Evolutionary conservation across 257 asterid species (phyloP).

Genomic region (Handroanthus guayacan): DNA sequence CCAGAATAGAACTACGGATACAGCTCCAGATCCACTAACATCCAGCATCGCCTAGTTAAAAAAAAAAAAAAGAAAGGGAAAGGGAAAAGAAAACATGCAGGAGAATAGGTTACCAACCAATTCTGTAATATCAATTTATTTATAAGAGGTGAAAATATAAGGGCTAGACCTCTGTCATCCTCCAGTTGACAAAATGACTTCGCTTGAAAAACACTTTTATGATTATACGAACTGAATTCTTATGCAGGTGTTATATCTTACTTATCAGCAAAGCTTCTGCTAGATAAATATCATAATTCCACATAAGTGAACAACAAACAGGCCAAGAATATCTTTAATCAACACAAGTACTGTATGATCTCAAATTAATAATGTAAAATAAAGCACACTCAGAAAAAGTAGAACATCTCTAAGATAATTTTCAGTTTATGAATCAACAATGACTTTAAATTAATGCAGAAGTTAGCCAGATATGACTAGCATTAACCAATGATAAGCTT

Average conservation of each 20-base stretch:
- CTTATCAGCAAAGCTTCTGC: not conserved
- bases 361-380: not conserved
- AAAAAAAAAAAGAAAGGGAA: not conserved
- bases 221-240: not conserved
- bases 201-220: not conserved
- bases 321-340: not conserved
- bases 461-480: not conserved
- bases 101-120: not conserved
- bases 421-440: not conserved
- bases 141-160: conserved; percentile 11
- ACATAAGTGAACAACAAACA: not conserved
- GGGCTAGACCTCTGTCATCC: not conserved
- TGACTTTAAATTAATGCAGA: not conserved
- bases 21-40: conserved; percentile 32
- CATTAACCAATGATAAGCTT: not conserved
- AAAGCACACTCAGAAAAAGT: not conserved
- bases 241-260: not conserved
- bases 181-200: conserved; percentile 11
- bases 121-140: conserved; percentile 1
- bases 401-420: not conserved
- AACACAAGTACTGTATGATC: not conserved
- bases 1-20: conserved; percentile 11
- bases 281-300: not conserved
- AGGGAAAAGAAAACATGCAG: not conserved
- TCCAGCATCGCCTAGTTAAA: conserved; percentile 35